These are phyloP conservation scores for Aspergillus caelatus DNA, from an alignment of 2,329 filamentous ascomycete genomes.

Conservation along the genomic window DNA sequence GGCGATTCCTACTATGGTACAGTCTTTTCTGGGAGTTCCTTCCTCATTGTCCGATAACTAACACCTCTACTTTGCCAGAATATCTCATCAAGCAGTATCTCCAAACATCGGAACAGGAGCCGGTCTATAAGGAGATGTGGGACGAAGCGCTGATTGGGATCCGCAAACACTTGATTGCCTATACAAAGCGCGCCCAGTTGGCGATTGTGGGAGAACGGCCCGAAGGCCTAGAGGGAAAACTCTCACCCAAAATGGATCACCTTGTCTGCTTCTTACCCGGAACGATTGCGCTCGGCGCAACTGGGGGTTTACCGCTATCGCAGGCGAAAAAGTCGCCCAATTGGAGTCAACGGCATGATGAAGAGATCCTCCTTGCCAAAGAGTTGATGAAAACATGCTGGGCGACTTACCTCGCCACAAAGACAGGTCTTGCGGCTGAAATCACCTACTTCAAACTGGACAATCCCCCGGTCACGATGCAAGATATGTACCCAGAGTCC, in stretches of 20 bases:
- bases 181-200: constrained; percentile 76
- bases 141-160: constrained; percentile 80
- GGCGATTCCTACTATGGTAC: constrained; percentile 90
- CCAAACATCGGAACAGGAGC: constrained; percentile 85
- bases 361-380: constrained; percentile 81
- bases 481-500: constrained; percentile 41
- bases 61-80: constrained; percentile 51
- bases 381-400: constrained; percentile 97
- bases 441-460: constrained; percentile 88
- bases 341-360: constrained; percentile 80
- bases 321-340: constrained; percentile 71
- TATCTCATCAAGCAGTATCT: constrained; percentile 98
- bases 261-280: constrained; percentile 97
- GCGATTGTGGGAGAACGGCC: constrained; percentile 91
- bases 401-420: constrained; percentile 92
- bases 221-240: constrained; percentile 63
- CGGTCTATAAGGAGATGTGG: constrained; percentile 91
- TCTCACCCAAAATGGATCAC: constrained; percentile 96
- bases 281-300: constrained; percentile 87
- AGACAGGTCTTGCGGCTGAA: constrained; percentile 89
- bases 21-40: constrained; percentile 10
- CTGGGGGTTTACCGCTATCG: constrained; percentile 73
- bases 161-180: constrained; percentile 89
- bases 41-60: constrained; percentile 5
- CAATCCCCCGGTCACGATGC: constrained; percentile 61